Conservation (phyloP, 1,284 basidiomycete species). For the Rhodotorula sp. region DNA sequence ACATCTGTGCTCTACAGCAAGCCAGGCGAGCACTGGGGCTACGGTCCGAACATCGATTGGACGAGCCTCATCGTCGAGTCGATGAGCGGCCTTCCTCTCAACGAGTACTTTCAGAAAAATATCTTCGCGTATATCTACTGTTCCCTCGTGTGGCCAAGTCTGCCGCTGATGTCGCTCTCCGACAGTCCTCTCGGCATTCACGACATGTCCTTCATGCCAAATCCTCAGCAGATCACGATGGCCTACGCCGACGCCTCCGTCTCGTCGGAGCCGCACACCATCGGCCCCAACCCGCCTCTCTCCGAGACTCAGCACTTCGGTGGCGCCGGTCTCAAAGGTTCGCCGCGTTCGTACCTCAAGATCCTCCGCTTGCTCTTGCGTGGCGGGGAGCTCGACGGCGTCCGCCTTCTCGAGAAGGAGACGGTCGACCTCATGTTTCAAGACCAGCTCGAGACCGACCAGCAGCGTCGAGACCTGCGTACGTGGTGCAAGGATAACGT, state of each 20-base stretch:
- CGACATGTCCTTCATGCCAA: constrained; percentile 19
- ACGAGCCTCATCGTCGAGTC: constrained; percentile 21
- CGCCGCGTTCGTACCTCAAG: constrained; percentile 20
- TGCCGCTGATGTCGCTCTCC: not conserved
- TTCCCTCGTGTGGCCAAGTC: not conserved
- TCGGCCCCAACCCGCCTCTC: not conserved
- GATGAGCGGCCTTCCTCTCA: constrained; percentile 9
- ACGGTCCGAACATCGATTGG: constrained; percentile 27
- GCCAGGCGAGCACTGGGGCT: constrained; percentile 5
- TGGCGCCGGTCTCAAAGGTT: constrained; percentile 25
- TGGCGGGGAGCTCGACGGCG: constrained; percentile 12
- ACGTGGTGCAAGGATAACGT: too few relatives aligned
- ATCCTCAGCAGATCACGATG: constrained; percentile 6
- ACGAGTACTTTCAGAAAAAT: constrained; percentile 18
- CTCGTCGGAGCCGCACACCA: not conserved
- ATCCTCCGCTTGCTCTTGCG: constrained; percentile 24
- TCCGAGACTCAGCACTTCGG: constrained; percentile 10
- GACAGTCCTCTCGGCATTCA: constrained; percentile 29
- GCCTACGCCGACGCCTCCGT: not conserved
- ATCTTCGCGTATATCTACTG: constrained; percentile 19
- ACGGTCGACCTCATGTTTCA: constrained; percentile 31
- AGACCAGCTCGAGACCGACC: not conserved
- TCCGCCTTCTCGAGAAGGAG: constrained; percentile 10
- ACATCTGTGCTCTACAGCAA: not conserved
- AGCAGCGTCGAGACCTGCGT: not conserved